Conservation (phyloP, 78 protist species). For the Dictyostelium firmibasis region DNA sequence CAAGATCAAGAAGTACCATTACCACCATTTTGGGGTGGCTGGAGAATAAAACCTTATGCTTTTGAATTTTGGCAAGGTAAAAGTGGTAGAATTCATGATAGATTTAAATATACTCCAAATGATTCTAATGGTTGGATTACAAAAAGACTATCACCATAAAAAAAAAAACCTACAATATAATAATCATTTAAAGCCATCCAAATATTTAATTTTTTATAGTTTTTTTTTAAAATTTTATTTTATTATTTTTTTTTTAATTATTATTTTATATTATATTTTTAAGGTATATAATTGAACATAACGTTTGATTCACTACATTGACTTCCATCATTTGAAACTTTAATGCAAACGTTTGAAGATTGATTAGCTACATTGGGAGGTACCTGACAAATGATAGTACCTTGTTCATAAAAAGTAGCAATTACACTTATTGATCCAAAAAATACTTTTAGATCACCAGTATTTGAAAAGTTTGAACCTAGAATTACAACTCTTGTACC, state of each 20-base stretch:
- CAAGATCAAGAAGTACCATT: slow-evolving; percentile 25
- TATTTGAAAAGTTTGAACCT: slow-evolving; percentile 78
- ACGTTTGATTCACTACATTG: slow-evolving; percentile 32
- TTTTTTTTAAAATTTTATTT: neutral
- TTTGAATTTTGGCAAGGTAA: slow-evolving; percentile 84
- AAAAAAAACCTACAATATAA: too few relatives aligned
- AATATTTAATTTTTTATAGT: neutral
- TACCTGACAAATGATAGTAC: slow-evolving; percentile 77
- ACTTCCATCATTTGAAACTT: slow-evolving; percentile 76
- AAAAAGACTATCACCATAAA: neutral
- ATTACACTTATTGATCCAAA: slow-evolving; percentile 14
- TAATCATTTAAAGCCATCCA: too few relatives aligned
- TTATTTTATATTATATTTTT: neutral
- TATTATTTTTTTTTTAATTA: neutral
- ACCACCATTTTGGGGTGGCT: slow-evolving; percentile 82
- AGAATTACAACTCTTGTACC: slow-evolving; percentile 79
- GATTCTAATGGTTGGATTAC: neutral
- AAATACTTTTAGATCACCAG: slow-evolving; percentile 39
- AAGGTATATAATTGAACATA: slow-evolving; percentile 4
- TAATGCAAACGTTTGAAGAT: neutral
- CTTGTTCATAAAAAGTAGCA: slow-evolving; percentile 71
- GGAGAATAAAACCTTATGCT: slow-evolving; percentile 43
- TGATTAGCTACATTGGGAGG: slow-evolving; percentile 1
- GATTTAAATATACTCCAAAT: slow-evolving; percentile 12
- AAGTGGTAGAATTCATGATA: slow-evolving; percentile 75